phyloP scores from a whole-genome alignment of 768 basidiomycete genomes.

The Lactifluus echinatus region DNA sequence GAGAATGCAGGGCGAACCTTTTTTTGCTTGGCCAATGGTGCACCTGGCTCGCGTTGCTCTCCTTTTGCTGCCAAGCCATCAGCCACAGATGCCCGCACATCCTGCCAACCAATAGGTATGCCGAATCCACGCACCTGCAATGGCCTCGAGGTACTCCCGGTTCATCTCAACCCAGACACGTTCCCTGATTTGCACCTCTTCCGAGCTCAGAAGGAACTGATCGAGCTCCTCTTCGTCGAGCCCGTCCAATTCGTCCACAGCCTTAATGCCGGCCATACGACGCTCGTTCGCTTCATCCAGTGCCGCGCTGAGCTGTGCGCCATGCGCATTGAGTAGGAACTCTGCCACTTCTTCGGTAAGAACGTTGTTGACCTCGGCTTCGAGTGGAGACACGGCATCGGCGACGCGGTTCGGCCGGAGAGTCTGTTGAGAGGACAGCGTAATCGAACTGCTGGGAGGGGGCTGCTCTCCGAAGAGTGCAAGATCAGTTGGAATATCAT shows the following conservation, averaged over 20 bases:
- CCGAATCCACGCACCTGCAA: slow-evolving; percentile 53
- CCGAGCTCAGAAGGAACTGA: slow-evolving; percentile 63
- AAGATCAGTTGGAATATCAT: background rate
- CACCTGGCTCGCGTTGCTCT: slow-evolving; percentile 36
- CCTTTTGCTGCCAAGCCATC: slow-evolving; percentile 50
- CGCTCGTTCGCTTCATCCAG: slow-evolving; percentile 61
- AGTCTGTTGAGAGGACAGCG: background rate
- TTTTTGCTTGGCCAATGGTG: slow-evolving; percentile 44
- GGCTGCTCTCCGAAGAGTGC: slow-evolving; percentile 5
- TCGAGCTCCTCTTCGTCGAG: slow-evolving; percentile 92
- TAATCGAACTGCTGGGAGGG: background rate
- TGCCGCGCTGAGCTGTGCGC: slow-evolving; percentile 48
- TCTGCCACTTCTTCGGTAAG: slow-evolving; percentile 64
- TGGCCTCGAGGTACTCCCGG: slow-evolving; percentile 78
- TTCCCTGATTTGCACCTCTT: slow-evolving; percentile 80
- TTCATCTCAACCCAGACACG: slow-evolving; percentile 94
- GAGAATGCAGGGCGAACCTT: slow-evolving; percentile 51
- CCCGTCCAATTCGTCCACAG: slow-evolving; percentile 53
- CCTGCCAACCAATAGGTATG: slow-evolving; percentile 6
- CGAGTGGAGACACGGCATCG: slow-evolving; percentile 32
- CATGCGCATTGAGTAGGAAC: slow-evolving; percentile 55
- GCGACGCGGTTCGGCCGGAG: slow-evolving; percentile 10
- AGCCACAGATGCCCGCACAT: too few species aligned
- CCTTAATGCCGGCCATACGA: slow-evolving; percentile 43
- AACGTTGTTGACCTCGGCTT: slow-evolving; percentile 51